Evolutionary conservation across 495 filamentous ascomycete genomes (phyloP), one percentile per base, ranked within the genome.

Genomic region (Xylaria venustula): DNA sequence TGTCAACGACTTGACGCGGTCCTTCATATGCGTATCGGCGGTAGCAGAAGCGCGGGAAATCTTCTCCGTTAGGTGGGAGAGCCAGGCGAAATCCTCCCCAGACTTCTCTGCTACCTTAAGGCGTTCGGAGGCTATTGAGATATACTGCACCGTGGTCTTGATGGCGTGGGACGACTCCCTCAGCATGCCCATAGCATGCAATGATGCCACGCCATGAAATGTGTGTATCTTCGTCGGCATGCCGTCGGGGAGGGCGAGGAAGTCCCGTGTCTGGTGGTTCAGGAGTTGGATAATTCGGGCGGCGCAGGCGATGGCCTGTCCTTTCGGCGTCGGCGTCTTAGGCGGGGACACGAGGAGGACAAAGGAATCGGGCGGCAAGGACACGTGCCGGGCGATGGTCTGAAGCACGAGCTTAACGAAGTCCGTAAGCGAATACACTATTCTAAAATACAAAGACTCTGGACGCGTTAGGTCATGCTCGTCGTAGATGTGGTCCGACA

Each of bases 81-180:
- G 66, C 40, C 76, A 77, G 12, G 68, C 71, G 20, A 70, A 64
- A n/a, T 77, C 67, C 0, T 51, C 64, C 8, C 77, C 76, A 9
- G 57, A 53, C 14, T 76, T 71, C 44, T 80, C 77, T n/a, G 65
- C 62, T 11, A 69, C 72, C 22, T 72, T 68, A 40, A 72, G 68
- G 22, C 67, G 69, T 26, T 81, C 79, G 47, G 74, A 64, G 25
- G 65, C 60, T 22, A 64, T 54, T 0, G 65, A 47, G 0, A 77
- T 62, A 28, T 75, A 79, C 9, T 68, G 68, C 2, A 65, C 66
- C 14, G 65, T 67, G 44, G 76, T 60, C 30, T 71, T 75, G 14
- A 69, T 53, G 1, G 67, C 76, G 3, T 75, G n/a, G 5, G 75
- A 68, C 0, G 76, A 65, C n/a, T 75, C 75, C 28, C 71, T 75